Base-by-base conservation (phyloP, 2,329 filamentous ascomycete species). In the Nothomitra cinnamomea region DNA sequence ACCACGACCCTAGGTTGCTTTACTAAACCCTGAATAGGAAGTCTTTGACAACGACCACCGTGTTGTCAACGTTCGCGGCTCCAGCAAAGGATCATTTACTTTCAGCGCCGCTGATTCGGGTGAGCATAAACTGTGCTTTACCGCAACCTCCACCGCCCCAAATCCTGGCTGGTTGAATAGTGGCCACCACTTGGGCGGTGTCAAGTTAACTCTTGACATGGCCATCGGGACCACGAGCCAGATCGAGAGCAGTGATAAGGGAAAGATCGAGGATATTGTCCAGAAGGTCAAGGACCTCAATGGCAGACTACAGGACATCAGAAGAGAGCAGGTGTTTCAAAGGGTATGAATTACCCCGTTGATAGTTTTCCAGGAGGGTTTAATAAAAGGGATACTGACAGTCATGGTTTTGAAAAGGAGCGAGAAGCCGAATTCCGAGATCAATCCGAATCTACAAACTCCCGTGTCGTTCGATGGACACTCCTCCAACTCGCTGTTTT, bases 21-120 rank as follows among this genome's bases (percentile, higher is more conserved):
- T 25, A 51, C 36, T 36, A 42, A 36, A 41, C 35, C 53, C 35
- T 19, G 15, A 36, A 25, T 57, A 84, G 78, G 92, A 98, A 74
- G 78, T 84, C 63, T 98, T 98, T 70, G 89, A 96, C 77, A 90
- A 94, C 69, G 84, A 96, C 74, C 92, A 98, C 78, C 88, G 89
- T 58, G 85, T 98, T 57, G 86, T 96, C 58, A 86, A 83, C 59
- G 87, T 95, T 70, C 83, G 83, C 57, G 89, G 90, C 62, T 70
- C 76, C 42, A 70, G 79, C 56, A 72, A 77, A 43, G 89, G 92
- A 61, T 85, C 85, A 64, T 96, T 96, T 75, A 95, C 90, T 63
- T 96, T 98, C 77, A 88, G 83, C 60, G 87, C 92, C 52, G 86
- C 87, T 65, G 92, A 95, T 67, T 78, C 85, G n/a, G 92, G 92